These are phyloP conservation scores for Blastobotrys apis DNA, from an alignment of 1,139 yeast species.

Conservation along the genomic window DNA sequence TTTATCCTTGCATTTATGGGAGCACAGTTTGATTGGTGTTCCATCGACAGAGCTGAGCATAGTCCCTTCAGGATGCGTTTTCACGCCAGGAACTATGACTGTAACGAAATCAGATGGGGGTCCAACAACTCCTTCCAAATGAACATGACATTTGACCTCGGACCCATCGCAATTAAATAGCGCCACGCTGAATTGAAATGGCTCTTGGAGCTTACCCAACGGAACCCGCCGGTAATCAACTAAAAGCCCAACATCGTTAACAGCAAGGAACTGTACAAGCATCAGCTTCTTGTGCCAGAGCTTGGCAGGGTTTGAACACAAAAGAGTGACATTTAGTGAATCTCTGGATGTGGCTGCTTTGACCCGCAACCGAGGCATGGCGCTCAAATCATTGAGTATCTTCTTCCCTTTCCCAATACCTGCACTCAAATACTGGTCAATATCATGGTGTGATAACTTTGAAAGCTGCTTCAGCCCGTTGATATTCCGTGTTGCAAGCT, in stretches of 20 bases:
- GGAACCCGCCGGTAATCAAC: constrained; percentile 4
- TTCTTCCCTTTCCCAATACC: constrained; percentile 4
- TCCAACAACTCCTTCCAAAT: constrained; percentile 3
- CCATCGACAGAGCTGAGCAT: neutral
- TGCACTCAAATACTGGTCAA: constrained; percentile 1
- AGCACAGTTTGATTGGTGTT: constrained; percentile 3
- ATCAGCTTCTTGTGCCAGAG: constrained; percentile 1
- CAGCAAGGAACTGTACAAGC: neutral
- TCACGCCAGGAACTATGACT: neutral
- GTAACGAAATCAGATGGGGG: neutral
- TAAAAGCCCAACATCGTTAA: neutral
- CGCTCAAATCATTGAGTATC: neutral
- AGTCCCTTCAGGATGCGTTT: neutral
- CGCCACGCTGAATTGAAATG: neutral
- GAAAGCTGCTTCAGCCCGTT: neutral
- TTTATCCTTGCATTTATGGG: constrained; percentile 4
- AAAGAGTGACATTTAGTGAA: neutral
- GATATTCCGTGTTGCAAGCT: constrained; percentile 2
- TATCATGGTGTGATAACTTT: constrained; percentile 2
- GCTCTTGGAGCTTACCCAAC: neutral
- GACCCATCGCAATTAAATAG: neutral
- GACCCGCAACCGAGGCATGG: neutral
- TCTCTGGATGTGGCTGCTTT: neutral
- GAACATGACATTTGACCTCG: constrained; percentile 1
- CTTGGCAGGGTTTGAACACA: neutral